Evolutionary conservation across 2,329 filamentous ascomycete genomes (phyloP), one percentile per base, ranked within the genome.

Genomic region (Trichoderma sp.): DNA sequence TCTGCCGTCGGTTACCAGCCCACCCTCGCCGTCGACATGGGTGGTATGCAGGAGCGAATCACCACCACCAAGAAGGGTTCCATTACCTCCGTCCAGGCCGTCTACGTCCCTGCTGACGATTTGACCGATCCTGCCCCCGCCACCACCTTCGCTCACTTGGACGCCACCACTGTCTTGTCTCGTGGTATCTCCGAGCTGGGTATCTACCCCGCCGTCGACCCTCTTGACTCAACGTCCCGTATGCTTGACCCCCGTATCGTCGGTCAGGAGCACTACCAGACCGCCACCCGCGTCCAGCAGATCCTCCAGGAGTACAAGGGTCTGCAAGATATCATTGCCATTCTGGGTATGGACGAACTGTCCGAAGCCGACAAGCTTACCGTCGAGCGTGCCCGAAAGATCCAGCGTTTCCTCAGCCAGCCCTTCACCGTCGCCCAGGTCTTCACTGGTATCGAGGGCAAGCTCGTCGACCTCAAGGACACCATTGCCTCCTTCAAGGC

Each of bases 251-350:
- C 95, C 82, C 93, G 95, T 91, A 89, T 99, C 78, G 91, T 99
- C 77, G 95, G 95, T 81, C 86, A 98, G 78, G 95, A 99, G 69
- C 95, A 99, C 88, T 99, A 99, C 90, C 81, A 93, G 69, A 94
- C 89, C 76, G 95, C 95, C 80, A 91, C 91, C 80, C 90, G 90
- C 75, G 95, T 99, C 78, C 95, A 99, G 87, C 93, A 97, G 85
- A 98, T 97, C 83, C 90, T 99, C 80, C 95, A 99, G 85, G 95
- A 98, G 88, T 99, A 99, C 91, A 98, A 98, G 91, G 98, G 94
- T 71, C 92, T 99, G 73, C 95, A 99, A 86, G 95, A 99, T 86
- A 99, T 99, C 89, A 97, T 97, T 87, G 95, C 95, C 83, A 99
- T 99, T 93, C 84, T 98, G 80, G 94, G 94, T 90, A 98, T 99